These are phyloP conservation scores for Colletotrichum acutatum DNA, from an alignment of 2,329 filamentous ascomycete genomes.

Conservation along the genomic window DNA sequence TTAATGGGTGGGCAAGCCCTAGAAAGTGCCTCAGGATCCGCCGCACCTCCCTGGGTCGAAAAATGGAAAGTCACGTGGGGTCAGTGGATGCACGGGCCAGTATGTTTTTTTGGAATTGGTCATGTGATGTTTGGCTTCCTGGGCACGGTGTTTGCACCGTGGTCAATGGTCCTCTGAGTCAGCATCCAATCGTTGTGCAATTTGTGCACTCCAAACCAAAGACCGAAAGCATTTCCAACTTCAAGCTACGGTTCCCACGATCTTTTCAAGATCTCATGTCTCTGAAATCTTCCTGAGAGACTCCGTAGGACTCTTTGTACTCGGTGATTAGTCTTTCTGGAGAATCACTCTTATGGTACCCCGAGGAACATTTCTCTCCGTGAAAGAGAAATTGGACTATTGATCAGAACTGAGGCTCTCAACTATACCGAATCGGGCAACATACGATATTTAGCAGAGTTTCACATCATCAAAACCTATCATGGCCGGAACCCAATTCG, in stretches of 20 bases:
- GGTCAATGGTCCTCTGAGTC: slow-evolving; percentile 1
- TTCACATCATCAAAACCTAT: neutral
- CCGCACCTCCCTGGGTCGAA: neutral
- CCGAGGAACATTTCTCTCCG: too few species aligned
- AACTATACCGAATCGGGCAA: neutral
- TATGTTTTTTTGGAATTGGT: neutral
- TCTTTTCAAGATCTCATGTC: neutral
- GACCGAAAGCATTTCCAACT: neutral
- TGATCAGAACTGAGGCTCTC: neutral
- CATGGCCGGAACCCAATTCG: neutral
- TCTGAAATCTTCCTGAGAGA: neutral
- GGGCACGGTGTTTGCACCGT: slow-evolving; percentile 20
- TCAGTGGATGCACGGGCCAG: neutral
- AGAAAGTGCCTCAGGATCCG: slow-evolving; percentile 38
- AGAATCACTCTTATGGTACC: too few species aligned
- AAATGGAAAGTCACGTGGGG: slow-evolving; percentile 17
- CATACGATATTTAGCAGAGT: slow-evolving; percentile 10
- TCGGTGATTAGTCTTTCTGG: too few species aligned
- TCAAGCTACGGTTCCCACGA: neutral
- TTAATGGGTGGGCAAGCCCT: slow-evolving; percentile 57
- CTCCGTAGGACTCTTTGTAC: too few species aligned
- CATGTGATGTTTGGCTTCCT: neutral
- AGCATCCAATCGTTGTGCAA: neutral
- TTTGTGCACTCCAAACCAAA: neutral
- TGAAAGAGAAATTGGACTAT: neutral